Base-by-base conservation (phyloP, 176 grass and related monocot genomes). In the Phragmites australis region DNA sequence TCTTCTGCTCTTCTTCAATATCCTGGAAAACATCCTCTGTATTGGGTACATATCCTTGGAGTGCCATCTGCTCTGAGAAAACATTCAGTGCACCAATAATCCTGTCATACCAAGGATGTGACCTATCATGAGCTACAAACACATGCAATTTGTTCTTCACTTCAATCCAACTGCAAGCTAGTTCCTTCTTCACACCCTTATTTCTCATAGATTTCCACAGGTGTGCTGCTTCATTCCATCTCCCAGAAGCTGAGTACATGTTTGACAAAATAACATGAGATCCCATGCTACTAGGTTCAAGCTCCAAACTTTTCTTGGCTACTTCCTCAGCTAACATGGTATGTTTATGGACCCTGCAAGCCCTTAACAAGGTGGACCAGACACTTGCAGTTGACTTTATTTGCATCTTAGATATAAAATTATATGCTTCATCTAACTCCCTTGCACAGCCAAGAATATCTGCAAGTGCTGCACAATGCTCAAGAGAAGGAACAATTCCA, bases 121-220 rank as follows among this genome's bases (percentile, higher is more conserved):
- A 88, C 44, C 65, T 90, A 81, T 90, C 88, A 81, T 93, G 85
- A 63, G 91, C 88, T 45, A 88, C 70, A 73, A 93, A 93, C 57
- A 85, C 53, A 65, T 93, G 85, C 41, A 88, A 18, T 58, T 81
- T 79, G 76, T 81, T 93, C 83, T 86, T 86, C 43, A 93, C 64
- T 81, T 93, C 91, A 57, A 93, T 90, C 91, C 91, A 93, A 70
- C 91, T 93, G 77, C 85, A 93, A 81, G 88, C 91, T 37, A 88
- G 88, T 65, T 86, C 88, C 82, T 93, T 93, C 79, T 77, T 88
- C 79, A 90, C 81, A 31, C 91, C 79, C 39, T 90, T 93, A 14
- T 84, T 82, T 82, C 87, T 90, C 83, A 90, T 88, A 25, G 85
- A 78, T 81, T 62, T 86, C 29, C 91, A 27, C 65, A 93, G 67